phyloP scores from a whole-genome alignment of 2,329 filamentous ascomycete genomes.

The Fonsecaea monophora region DNA sequence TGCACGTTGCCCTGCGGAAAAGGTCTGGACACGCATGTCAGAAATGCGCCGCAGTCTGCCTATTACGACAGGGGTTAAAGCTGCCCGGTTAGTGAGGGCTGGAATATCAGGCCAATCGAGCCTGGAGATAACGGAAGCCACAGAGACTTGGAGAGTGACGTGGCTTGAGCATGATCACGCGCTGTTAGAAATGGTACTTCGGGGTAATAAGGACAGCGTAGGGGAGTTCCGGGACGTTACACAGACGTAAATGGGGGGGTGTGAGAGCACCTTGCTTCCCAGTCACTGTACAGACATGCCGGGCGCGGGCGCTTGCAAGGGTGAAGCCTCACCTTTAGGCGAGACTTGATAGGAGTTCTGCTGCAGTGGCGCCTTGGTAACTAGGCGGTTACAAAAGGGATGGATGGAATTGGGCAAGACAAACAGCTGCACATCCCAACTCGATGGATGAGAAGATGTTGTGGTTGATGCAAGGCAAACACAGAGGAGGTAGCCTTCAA shows the following conservation, averaged over 20 bases:
- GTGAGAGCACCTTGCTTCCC: conserved; percentile 3
- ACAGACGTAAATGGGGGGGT: background rate
- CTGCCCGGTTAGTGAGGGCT: background rate
- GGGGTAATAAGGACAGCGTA: background rate
- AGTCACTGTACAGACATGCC: background rate
- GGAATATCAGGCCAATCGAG: conserved; percentile 1
- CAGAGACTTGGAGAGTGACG: background rate
- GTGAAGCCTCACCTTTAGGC: background rate
- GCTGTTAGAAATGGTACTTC: background rate
- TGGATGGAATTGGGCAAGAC: background rate
- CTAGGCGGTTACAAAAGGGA: background rate
- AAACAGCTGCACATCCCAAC: background rate
- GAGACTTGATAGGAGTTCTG: background rate
- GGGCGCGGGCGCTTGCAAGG: background rate
- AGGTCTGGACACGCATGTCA: background rate
- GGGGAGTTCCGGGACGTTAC: background rate
- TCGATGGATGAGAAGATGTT: background rate
- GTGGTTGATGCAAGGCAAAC: background rate
- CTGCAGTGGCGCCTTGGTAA: background rate
- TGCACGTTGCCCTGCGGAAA: conserved; percentile 3
- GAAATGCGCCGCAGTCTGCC: background rate
- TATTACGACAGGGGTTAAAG: background rate
- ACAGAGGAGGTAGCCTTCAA: background rate
- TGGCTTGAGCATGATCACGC: conserved; percentile 3
- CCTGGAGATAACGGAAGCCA: background rate